phyloP scores from a whole-genome alignment of 768 basidiomycete genomes.

The Podaxis sp. region DNA sequence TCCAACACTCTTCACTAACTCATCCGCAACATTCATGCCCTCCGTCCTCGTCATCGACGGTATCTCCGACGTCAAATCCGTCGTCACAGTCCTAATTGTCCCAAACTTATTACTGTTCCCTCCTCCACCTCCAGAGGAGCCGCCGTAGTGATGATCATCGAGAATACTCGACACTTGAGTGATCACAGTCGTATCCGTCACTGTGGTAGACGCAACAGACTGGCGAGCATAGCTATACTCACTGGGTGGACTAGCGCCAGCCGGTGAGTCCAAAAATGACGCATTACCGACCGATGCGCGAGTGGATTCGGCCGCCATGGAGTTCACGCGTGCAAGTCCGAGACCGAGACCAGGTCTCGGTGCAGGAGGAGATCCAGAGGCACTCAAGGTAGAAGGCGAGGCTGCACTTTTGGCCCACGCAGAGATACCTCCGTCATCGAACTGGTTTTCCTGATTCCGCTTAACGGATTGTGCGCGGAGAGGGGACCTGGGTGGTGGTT shows the following conservation, averaged over 20 bases:
- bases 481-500: conserved; percentile 44
- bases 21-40: conserved; percentile 52
- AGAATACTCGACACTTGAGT: conserved; percentile 60
- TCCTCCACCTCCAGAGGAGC: conserved; percentile 6
- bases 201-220: conserved; percentile 57
- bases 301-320: conserved; percentile 30
- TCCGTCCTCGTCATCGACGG: conserved; percentile 66
- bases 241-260: conserved; percentile 9
- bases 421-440: conserved; percentile 26
- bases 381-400: conserved; percentile 17
- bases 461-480: conserved; percentile 36
- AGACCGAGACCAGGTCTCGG: not conserved
- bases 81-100: conserved; percentile 78
- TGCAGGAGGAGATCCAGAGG: not conserved
- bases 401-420: conserved; percentile 26
- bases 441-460: conserved; percentile 11
- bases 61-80: conserved; percentile 73
- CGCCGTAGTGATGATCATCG: conserved; percentile 38
- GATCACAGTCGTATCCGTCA: conserved; percentile 49
- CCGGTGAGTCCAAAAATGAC: conserved; percentile 27
- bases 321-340: conserved; percentile 13
- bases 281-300: conserved; percentile 33
- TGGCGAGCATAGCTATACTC: conserved; percentile 42
- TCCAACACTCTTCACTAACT: conserved; percentile 33
- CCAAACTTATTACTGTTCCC: conserved; percentile 55